Percentiles rank a stretch among this genome's conserved stretches.
Evolutionary conservation across 192 early-diverging fungal genomes (phyloP).

Genomic region (Mortierella alpina): DNA sequence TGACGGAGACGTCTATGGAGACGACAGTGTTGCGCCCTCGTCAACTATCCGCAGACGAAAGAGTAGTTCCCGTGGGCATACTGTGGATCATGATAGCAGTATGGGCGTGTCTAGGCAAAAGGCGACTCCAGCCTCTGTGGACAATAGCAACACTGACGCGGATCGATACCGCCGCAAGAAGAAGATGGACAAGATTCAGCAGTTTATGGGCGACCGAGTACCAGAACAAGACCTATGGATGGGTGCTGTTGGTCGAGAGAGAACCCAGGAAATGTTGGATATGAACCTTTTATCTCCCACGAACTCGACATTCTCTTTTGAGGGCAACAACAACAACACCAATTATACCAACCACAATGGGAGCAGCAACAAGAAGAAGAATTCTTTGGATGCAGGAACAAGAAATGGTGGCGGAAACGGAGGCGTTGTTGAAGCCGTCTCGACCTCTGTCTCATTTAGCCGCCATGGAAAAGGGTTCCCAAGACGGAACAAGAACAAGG

Average conservation of each 20-base stretch:
- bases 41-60: neutral
- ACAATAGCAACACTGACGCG: neutral
- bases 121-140: neutral
- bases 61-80: neutral
- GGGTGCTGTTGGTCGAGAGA: slow-evolving; percentile 32
- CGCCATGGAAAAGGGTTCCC: slow-evolving; percentile 8
- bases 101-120: neutral
- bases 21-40: neutral
- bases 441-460: neutral
- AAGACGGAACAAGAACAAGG: neutral
- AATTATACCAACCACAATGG: neutral
- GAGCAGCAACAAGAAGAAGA: neutral
- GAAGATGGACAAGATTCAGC: slow-evolving; percentile 58
- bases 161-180: slow-evolving; percentile 35
- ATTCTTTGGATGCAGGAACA: neutral
- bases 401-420: neutral
- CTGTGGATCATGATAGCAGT: neutral
- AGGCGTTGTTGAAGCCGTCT: neutral
- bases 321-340: neutral
- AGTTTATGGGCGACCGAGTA: slow-evolving; percentile 56
- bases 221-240: slow-evolving; percentile 53
- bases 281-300: slow-evolving; percentile 23
- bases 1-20: neutral
- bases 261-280: slow-evolving; percentile 34
- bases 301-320: neutral